Evolutionary conservation across 148 eudicot genomes (phyloP).

Genomic region (Camellia granthamiana): DNA sequence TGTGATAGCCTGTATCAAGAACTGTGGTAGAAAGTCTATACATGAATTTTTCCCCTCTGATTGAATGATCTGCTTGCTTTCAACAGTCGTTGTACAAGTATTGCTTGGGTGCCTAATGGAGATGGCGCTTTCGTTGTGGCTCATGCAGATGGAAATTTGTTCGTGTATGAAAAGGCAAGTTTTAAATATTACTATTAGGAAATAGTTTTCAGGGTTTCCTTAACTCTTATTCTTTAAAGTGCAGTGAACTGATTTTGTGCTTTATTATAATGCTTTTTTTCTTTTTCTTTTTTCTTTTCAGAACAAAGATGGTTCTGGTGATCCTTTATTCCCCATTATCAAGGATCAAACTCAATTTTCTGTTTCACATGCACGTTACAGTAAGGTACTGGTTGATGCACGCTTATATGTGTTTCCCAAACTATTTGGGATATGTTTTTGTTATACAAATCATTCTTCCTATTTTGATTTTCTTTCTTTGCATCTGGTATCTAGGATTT

Average conservation of each 20-base stretch:
- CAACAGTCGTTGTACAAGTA: constrained; percentile 79
- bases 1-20: background rate
- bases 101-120: constrained; percentile 86
- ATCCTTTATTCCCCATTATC: constrained; percentile 69
- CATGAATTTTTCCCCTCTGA: background rate
- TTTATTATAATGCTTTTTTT: background rate
- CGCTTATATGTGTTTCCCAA: constrained; percentile 4
- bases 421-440: constrained; percentile 3
- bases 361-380: constrained; percentile 73
- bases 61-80: constrained; percentile 1
- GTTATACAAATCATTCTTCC: background rate
- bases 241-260: background rate
- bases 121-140: constrained; percentile 79
- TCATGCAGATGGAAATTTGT: constrained; percentile 87
- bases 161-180: constrained; percentile 86
- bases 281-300: constrained; percentile 20
- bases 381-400: constrained; percentile 48
- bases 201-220: constrained; percentile 5
- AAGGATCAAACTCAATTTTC: constrained; percentile 85
- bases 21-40: background rate
- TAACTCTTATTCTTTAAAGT: background rate
- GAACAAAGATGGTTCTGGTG: constrained; percentile 82
- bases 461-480: background rate
- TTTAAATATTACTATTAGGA: constrained; percentile 7
- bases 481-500: background rate